phyloP scores from a whole-genome alignment of 148 eudicot genomes.

The Camellia japonica region DNA sequence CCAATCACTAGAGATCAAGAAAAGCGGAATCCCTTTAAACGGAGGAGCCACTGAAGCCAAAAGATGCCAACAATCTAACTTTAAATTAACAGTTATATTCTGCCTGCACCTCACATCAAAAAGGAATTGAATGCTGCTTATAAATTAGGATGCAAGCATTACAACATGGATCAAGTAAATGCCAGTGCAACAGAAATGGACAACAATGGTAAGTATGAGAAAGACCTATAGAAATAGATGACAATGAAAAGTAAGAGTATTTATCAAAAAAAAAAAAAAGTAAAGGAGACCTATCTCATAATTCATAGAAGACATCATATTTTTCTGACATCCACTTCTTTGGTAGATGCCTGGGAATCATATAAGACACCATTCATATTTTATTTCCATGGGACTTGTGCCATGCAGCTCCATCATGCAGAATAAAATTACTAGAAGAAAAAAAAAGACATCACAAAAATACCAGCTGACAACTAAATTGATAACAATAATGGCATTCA shows the following conservation, averaged over 20 bases:
- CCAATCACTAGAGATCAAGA: too few relatives aligned
- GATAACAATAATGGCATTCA: too few relatives aligned
- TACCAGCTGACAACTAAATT: too few relatives aligned
- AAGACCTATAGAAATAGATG: neutral
- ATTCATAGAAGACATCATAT: neutral
- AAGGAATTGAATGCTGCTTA: neutral
- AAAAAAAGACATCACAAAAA: too few relatives aligned
- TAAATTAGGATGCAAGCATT: neutral
- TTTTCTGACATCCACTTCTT: neutral
- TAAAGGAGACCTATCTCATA: neutral
- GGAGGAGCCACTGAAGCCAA: too few relatives aligned
- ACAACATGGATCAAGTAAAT: neutral
- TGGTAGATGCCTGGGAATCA: neutral
- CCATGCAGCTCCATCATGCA: too few relatives aligned
- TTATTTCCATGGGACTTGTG: too few relatives aligned
- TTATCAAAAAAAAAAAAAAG: too few relatives aligned
- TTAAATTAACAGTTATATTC: neutral
- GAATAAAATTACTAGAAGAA: too few relatives aligned
- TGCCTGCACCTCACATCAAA: neutral
- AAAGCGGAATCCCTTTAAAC: too few relatives aligned
- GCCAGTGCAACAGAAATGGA: neutral
- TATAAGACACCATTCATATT: neutral
- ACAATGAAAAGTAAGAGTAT: too few relatives aligned
- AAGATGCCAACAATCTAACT: too few relatives aligned
- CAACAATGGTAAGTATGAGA: neutral